Conservation (phyloP, 495 filamentous ascomycete genomes). For the Talaromyces trachyspermus region DNA sequence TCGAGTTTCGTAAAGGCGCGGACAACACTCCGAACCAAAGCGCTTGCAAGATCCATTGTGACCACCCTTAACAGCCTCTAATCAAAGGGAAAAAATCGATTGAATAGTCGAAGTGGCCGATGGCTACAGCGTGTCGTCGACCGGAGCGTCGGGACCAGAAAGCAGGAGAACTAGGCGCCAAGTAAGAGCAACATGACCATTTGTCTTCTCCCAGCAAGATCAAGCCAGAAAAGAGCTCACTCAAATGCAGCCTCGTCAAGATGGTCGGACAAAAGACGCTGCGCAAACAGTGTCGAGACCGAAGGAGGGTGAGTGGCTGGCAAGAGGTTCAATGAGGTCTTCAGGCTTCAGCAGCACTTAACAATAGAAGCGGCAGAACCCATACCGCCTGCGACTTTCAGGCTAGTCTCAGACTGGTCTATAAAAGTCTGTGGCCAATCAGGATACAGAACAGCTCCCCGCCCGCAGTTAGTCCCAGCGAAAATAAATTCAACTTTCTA, state of each 20-base stretch:
- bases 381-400: neutral
- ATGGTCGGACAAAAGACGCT: neutral
- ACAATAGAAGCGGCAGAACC: neutral
- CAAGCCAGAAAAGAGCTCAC: neutral
- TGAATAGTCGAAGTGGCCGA: too few relatives aligned
- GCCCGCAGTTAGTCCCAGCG: neutral
- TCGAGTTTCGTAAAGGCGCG: slow-evolving; percentile 89
- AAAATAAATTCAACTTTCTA: neutral
- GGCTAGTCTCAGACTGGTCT: neutral
- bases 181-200: neutral
- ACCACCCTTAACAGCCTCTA: neutral
- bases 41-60: slow-evolving; percentile 76
- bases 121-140: neutral
- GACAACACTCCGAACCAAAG: slow-evolving; percentile 77
- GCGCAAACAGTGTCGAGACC: neutral
- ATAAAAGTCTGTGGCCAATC: neutral
- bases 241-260: neutral
- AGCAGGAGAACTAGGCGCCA: neutral
- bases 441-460: neutral
- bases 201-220: neutral
- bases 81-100: too few relatives aligned
- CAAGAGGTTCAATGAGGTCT: neutral
- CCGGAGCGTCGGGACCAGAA: neutral
- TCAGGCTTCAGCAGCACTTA: neutral
- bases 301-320: neutral